These are phyloP conservation scores for Pecoramyces ruminantium DNA, from an alignment of 192 early-diverging fungal species.

Conservation along the genomic window DNA sequence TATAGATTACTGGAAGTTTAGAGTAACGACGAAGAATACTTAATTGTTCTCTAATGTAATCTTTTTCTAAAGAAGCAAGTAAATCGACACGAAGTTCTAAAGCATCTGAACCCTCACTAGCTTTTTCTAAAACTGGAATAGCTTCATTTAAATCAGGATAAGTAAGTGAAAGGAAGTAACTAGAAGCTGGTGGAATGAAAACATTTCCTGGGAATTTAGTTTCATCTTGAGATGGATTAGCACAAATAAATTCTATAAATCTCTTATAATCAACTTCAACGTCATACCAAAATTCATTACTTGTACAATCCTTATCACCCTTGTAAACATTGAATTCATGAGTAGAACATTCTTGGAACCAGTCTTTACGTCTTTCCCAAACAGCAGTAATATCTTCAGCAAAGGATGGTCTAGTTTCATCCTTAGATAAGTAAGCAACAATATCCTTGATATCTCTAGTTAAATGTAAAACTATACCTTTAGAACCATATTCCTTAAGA, in stretches of 20 bases:
- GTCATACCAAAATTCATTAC: slow-evolving; percentile 34
- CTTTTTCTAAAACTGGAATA: slow-evolving; percentile 26
- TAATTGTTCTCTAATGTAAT: slow-evolving; percentile 64
- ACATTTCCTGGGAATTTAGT: slow-evolving; percentile 3
- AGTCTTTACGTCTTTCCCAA: slow-evolving; percentile 56
- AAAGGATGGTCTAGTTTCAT: slow-evolving; percentile 69
- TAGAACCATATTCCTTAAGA: slow-evolving; percentile 35
- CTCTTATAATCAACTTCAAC: slow-evolving; percentile 60
- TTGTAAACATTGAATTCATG: slow-evolving; percentile 62
- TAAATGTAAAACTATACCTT: slow-evolving; percentile 56
- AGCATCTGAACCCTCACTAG: slow-evolving; percentile 68
- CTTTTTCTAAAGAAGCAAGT: slow-evolving; percentile 30
- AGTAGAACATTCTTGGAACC: slow-evolving; percentile 62
- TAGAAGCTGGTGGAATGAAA: slow-evolving; percentile 1
- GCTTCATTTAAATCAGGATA: slow-evolving; percentile 25
- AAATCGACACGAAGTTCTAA: slow-evolving; percentile 89
- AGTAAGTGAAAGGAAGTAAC: slow-evolving; percentile 5
- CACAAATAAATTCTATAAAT: slow-evolving; percentile 51
- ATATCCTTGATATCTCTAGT: slow-evolving; percentile 64
- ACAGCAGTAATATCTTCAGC: slow-evolving; percentile 63
- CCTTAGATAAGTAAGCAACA: slow-evolving; percentile 55
- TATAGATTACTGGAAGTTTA: slow-evolving; percentile 75
- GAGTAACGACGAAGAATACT: slow-evolving; percentile 51
- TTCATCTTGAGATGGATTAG: slow-evolving; percentile 12
- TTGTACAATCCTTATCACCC: slow-evolving; percentile 9